Evolutionary conservation across 2,329 filamentous ascomycete genomes (phyloP), one percentile per base, ranked within the genome.

Genomic region (Zasmidium citrigriseum): DNA sequence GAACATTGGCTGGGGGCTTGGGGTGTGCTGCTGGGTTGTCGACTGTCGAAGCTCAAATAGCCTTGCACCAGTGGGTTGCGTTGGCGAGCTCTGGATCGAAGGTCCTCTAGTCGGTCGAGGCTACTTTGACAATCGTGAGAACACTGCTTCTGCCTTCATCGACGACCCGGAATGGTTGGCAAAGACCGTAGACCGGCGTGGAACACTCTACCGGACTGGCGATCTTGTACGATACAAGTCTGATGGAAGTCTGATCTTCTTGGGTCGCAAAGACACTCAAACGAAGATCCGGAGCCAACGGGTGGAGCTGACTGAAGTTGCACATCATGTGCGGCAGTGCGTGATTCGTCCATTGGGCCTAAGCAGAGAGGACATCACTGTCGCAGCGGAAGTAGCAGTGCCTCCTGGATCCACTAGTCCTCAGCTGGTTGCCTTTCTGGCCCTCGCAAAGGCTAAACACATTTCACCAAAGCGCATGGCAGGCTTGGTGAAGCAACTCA

Each of bases 291-390:
- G n/a, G n/a, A n/a, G 91, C 0, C 88, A 91, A 64, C 79, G 89
- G 45, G 86, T 95, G 27, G 90, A 95, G 68, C 81, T 91, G 12
- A 82, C 83, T 1, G 90, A 93, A 67, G 87, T 95, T 49, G 88
- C 86, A 57, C 82, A 81, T 12, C 77, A 81, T 21, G 73, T 91
- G n/a, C n/a, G n/a, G n/a, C n/a, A n/a, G n/a, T n/a, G n/a, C n/a
- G n/a, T n/a, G n/a, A n/a, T n/a, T n/a, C n/a, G n/a, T n/a, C n/a
- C n/a, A n/a, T n/a, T n/a, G n/a, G n/a, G n/a, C n/a, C n/a, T n/a
- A n/a, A n/a, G n/a, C n/a, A n/a, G n/a, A n/a, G n/a, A n/a, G n/a
- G n/a, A 38, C 29, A n/a, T 38, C 29, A 10, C 29, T n/a, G 29
- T 38, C 29, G 29, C n/a, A 38, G 29, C 29, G 10, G 29, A 38